Conservation (phyloP, 768 basidiomycete species). For the Auriscalpium microsporum region DNA sequence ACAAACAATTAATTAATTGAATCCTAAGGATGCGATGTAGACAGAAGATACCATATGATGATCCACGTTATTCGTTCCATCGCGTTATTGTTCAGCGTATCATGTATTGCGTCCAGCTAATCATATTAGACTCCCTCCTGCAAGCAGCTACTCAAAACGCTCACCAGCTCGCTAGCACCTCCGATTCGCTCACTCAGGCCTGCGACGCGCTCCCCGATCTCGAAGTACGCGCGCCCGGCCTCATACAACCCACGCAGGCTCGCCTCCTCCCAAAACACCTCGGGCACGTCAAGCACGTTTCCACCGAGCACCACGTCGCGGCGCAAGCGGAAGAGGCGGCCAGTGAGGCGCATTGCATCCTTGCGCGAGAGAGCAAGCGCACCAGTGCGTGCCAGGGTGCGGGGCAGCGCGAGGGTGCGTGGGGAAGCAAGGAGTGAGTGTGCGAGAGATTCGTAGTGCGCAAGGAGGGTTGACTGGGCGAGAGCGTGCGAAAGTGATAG, state of each 20-base stretch:
- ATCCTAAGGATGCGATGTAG: slow-evolving; percentile 21
- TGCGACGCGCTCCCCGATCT: slow-evolving; percentile 75
- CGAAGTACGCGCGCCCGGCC: slow-evolving; percentile 91
- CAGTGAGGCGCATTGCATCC: slow-evolving; percentile 83
- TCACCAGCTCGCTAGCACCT: slow-evolving; percentile 81
- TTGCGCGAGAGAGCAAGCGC: slow-evolving; percentile 64
- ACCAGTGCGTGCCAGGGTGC: slow-evolving; percentile 73
- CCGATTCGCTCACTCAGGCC: slow-evolving; percentile 83
- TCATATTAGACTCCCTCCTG: background rate
- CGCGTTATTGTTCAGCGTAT: slow-evolving; percentile 81
- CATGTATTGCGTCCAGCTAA: slow-evolving; percentile 86
- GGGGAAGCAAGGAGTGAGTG: slow-evolving; percentile 72
- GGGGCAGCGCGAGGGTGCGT: slow-evolving; percentile 71
- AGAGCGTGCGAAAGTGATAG: slow-evolving; percentile 92
- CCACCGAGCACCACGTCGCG: slow-evolving; percentile 87
- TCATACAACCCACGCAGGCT: slow-evolving; percentile 85
- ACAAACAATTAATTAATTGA: slow-evolving; percentile 11
- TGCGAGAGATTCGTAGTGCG: slow-evolving; percentile 75
- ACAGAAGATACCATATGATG: slow-evolving; percentile 45
- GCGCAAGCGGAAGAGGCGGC: slow-evolving; percentile 40
- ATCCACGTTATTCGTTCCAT: slow-evolving; percentile 89
- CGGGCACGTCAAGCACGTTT: slow-evolving; percentile 89
- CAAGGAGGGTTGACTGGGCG: slow-evolving; percentile 89
- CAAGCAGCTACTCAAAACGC: slow-evolving; percentile 21
- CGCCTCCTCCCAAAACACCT: slow-evolving; percentile 92